These are phyloP conservation scores for Exserohilum rostratum DNA, from an alignment of 2,329 filamentous ascomycete genomes.

Conservation along the genomic window DNA sequence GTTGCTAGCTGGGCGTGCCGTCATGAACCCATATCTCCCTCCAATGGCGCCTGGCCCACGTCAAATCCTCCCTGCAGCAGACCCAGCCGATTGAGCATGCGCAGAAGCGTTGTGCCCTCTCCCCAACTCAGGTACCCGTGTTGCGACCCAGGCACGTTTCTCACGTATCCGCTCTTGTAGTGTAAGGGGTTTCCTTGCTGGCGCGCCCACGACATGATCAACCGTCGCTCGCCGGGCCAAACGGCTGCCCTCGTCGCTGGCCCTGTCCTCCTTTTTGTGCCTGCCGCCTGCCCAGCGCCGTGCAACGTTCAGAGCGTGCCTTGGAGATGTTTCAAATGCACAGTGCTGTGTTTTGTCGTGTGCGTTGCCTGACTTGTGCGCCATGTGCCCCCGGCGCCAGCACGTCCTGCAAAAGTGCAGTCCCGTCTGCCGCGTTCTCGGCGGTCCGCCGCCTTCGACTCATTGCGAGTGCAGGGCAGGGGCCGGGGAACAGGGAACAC, in stretches of 20 bases:
- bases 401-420: background rate
- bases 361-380: constrained; percentile 14
- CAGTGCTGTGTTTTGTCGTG: constrained; percentile 25
- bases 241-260: constrained; percentile 14
- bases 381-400: constrained; percentile 4
- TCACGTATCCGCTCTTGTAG: background rate
- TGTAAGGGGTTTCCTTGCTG: constrained; percentile 2
- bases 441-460: constrained; percentile 1
- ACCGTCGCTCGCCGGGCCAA: constrained; percentile 8
- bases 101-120: constrained; percentile 12
- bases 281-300: constrained; percentile 13
- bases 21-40: constrained; percentile 10
- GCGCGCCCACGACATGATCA: background rate
- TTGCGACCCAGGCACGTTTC: constrained; percentile 8
- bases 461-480: background rate
- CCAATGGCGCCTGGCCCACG: constrained; percentile 15
- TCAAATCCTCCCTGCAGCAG: constrained; percentile 20
- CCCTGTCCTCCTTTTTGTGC: constrained; percentile 20
- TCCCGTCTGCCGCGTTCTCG: background rate
- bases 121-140: constrained; percentile 27
- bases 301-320: constrained; percentile 26
- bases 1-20: constrained; percentile 19
- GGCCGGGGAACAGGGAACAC: background rate
- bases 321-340: constrained; percentile 32
- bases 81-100: constrained; percentile 7